Evolutionary conservation across 1,284 basidiomycete genomes (phyloP).

Genomic region (Leccinum subfulvum): DNA sequence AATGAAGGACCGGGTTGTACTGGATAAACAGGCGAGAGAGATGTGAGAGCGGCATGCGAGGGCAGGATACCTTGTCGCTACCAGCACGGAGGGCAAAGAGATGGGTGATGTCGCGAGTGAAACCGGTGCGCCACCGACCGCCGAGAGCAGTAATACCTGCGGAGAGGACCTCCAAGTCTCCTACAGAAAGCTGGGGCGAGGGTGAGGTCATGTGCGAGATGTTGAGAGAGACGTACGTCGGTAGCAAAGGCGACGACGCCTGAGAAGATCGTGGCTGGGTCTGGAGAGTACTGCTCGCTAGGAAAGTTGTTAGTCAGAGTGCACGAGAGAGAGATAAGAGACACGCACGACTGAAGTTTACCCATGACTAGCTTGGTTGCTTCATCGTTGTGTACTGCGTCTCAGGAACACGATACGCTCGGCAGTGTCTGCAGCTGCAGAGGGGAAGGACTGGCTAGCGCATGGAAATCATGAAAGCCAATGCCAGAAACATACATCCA

Average conservation of each 20-base stretch:
- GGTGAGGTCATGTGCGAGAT: background rate
- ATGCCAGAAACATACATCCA: conserved; percentile 50
- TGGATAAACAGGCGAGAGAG: conserved; percentile 4
- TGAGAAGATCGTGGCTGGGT: conserved; percentile 78
- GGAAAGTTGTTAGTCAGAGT: background rate
- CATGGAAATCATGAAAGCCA: conserved; percentile 1
- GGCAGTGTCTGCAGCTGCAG: conserved; percentile 61
- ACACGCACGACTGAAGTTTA: conserved; percentile 54
- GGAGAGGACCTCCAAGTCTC: conserved; percentile 39
- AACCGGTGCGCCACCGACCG: conserved; percentile 73
- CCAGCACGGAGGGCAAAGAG: conserved; percentile 61
- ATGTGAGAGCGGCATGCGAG: background rate
- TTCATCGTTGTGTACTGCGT: conserved; percentile 19
- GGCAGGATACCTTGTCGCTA: conserved; percentile 42
- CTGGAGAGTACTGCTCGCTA: conserved; percentile 62
- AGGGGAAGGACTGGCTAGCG: conserved; percentile 32
- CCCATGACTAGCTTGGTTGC: conserved; percentile 45
- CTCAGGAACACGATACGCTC: conserved; percentile 76
- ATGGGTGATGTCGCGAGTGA: conserved; percentile 85
- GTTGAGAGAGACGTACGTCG: conserved; percentile 42
- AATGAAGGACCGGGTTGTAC: conserved; percentile 63
- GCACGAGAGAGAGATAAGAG: background rate
- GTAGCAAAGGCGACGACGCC: conserved; percentile 71
- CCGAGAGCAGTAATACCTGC: conserved; percentile 76
- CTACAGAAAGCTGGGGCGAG: too few species aligned